These are phyloP conservation scores for Serendipita sp. DNA, from an alignment of 768 basidiomycete genomes.

Conservation along the genomic window DNA sequence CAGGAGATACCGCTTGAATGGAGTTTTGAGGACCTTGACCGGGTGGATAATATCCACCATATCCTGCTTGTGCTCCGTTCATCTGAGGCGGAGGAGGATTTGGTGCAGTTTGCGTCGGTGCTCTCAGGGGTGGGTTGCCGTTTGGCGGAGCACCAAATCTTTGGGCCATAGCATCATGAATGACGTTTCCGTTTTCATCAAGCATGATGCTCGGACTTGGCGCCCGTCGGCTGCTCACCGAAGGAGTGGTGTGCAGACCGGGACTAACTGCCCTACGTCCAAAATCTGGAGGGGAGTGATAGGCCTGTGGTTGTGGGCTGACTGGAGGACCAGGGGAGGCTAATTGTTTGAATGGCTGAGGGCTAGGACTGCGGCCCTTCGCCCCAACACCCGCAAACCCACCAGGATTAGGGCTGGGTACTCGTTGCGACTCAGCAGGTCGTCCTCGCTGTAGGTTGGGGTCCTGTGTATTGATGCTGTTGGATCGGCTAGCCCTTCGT, in stretches of 20 bases:
- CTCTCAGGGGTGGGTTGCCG: no score
- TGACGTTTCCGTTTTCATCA: constrained; percentile 63
- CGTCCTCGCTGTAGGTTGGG: constrained; percentile 13
- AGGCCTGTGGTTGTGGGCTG: constrained; percentile 9
- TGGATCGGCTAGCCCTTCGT: constrained; percentile 9
- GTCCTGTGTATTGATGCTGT: not conserved
- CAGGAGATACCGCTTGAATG: no score
- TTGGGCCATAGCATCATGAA: constrained; percentile 62
- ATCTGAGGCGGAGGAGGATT: no score
- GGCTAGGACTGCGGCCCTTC: constrained; percentile 36
- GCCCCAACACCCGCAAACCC: constrained; percentile 70
- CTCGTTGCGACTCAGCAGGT: constrained; percentile 28
- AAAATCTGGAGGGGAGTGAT: constrained; percentile 8
- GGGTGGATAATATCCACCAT: no score
- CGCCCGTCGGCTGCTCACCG: not conserved
- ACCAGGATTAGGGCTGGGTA: constrained; percentile 26
- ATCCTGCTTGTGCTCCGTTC: no score
- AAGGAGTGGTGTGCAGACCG: not conserved
- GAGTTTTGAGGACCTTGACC: no score
- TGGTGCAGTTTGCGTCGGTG: no score
- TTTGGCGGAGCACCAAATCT: no score
- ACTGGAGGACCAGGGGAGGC: constrained; percentile 26
- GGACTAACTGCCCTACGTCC: not conserved
- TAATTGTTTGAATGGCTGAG: constrained; percentile 13
- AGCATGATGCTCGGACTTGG: constrained; percentile 48